Percentiles rank a stretch among this genome's conserved stretches.
phyloP scores from a whole-genome alignment of 2,329 filamentous ascomycete genomes.

The Penicillium sp. region DNA sequence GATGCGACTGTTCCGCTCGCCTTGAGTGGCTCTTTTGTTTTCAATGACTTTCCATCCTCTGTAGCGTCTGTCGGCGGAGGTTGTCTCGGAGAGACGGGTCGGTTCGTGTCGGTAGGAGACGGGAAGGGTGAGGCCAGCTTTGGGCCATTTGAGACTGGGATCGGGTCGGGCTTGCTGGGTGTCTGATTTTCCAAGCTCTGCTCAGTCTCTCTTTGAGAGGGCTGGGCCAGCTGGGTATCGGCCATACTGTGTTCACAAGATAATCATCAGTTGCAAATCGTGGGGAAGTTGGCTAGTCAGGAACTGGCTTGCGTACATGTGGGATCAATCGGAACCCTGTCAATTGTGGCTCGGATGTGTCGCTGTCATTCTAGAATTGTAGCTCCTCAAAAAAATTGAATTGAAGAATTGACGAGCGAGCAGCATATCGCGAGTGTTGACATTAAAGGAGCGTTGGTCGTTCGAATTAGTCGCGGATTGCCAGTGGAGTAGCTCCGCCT shows the following conservation, averaged over 20 bases:
- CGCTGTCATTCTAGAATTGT: slow-evolving; percentile 16
- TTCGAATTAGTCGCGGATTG: slow-evolving; percentile 25
- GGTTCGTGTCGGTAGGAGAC: slow-evolving; percentile 29
- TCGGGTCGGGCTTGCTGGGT: slow-evolving; percentile 22
- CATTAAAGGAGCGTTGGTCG: slow-evolving; percentile 27
- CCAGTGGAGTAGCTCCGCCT: slow-evolving; percentile 31
- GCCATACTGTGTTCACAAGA: slow-evolving; percentile 25
- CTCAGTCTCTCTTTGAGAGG: slow-evolving; percentile 22
- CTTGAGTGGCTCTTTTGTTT: slow-evolving; percentile 1
- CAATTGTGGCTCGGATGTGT: slow-evolving; percentile 5
- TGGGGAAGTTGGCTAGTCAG: slow-evolving; percentile 3
- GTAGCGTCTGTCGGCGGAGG: slow-evolving; percentile 14
- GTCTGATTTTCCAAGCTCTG: slow-evolving; percentile 18
- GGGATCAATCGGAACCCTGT: slow-evolving; percentile 24
- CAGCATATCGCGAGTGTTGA: slow-evolving; percentile 14
- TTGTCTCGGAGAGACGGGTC: slow-evolving; percentile 19
- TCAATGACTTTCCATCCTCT: slow-evolving; percentile 12
- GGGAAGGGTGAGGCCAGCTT: slow-evolving; percentile 32
- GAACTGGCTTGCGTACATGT: slow-evolving; percentile 19
- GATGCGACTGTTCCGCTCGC: slow-evolving; percentile 4
- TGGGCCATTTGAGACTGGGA: slow-evolving; percentile 20
- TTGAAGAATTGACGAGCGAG: neutral
- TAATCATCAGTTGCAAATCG: slow-evolving; percentile 22
- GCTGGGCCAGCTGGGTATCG: slow-evolving; percentile 22
- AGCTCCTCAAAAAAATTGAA: neutral